Evolutionary conservation across 2,329 filamentous ascomycete genomes (phyloP).

Genomic region (Penicillium sp.): DNA sequence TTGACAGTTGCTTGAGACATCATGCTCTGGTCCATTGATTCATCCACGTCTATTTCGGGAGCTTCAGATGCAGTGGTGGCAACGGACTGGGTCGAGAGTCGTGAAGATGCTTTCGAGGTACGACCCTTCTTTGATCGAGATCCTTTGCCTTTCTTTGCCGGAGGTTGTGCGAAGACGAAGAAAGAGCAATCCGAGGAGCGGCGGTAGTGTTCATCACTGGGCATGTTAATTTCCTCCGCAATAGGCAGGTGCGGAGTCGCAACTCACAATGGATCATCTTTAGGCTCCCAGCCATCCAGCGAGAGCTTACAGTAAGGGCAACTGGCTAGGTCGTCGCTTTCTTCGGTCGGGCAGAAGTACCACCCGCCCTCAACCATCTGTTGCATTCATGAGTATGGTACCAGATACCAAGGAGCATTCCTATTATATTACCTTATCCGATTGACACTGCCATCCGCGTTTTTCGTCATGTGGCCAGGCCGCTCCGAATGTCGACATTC

Average conservation of each 20-base stretch:
- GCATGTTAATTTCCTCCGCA: constrained; percentile 10
- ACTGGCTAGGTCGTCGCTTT: constrained; percentile 81
- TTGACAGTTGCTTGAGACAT: constrained; percentile 46
- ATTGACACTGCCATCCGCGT: constrained; percentile 83
- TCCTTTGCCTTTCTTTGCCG: constrained; percentile 55
- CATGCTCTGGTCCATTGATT: constrained; percentile 56
- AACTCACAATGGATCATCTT: constrained; percentile 79
- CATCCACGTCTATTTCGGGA: constrained; percentile 40
- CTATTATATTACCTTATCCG: constrained; percentile 66
- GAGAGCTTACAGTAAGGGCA: constrained; percentile 87
- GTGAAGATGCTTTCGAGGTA: constrained; percentile 63
- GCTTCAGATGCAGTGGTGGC: constrained; percentile 43
- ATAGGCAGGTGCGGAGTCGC: constrained; percentile 19
- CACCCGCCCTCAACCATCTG: constrained; percentile 88
- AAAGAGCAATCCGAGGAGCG: constrained; percentile 76
- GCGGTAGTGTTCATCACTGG: constrained; percentile 76
- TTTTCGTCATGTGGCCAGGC: constrained; percentile 87
- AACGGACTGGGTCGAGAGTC: constrained; percentile 52
- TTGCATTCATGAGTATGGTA: constrained; percentile 12
- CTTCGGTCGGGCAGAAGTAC: constrained; percentile 81
- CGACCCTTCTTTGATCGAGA: constrained; percentile 51
- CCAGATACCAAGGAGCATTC: not conserved
- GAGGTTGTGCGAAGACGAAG: constrained; percentile 59
- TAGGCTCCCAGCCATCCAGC: constrained; percentile 89
- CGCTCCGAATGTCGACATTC: constrained; percentile 75